These are phyloP conservation scores for Odontarrhena argentea DNA, from an alignment of 345 rosid species.

Conservation along the genomic window DNA sequence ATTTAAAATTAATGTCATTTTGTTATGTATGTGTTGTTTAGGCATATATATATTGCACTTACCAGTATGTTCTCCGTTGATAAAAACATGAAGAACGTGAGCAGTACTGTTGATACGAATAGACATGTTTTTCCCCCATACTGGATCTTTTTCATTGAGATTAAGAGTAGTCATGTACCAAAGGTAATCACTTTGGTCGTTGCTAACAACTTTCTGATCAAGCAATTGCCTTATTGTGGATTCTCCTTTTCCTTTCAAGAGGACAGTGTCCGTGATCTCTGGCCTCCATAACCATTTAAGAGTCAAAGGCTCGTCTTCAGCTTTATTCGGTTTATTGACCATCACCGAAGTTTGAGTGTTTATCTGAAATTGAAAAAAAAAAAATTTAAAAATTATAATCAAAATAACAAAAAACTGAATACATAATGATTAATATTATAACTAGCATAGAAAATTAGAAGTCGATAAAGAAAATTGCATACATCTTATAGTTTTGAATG, in stretches of 20 bases:
- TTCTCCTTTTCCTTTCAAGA: slow-evolving; percentile 43
- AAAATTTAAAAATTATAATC: slow-evolving; percentile 1
- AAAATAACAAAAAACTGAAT: neutral
- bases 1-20: neutral
- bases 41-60: neutral
- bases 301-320: slow-evolving; percentile 26
- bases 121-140: slow-evolving; percentile 48
- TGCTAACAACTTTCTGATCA: slow-evolving; percentile 42
- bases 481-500: too few relatives aligned
- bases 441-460: too few relatives aligned
- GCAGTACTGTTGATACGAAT: slow-evolving; percentile 54
- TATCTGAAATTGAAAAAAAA: slow-evolving; percentile 26
- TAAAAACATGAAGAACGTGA: slow-evolving; percentile 60
- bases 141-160: slow-evolving; percentile 45
- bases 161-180: slow-evolving; percentile 64
- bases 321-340: slow-evolving; percentile 37
- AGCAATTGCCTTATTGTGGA: slow-evolving; percentile 14
- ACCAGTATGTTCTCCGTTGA: slow-evolving; percentile 53
- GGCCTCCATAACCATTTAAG: slow-evolving; percentile 48
- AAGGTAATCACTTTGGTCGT: slow-evolving; percentile 1
- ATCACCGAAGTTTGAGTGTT: slow-evolving; percentile 38
- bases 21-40: neutral
- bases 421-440: neutral
- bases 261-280: slow-evolving; percentile 39
- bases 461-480: too few relatives aligned